Percentiles rank a stretch among this genome's conserved stretches.
Evolutionary conservation across 1,284 basidiomycete species (phyloP).

Genomic region (Puccinia triticina): DNA sequence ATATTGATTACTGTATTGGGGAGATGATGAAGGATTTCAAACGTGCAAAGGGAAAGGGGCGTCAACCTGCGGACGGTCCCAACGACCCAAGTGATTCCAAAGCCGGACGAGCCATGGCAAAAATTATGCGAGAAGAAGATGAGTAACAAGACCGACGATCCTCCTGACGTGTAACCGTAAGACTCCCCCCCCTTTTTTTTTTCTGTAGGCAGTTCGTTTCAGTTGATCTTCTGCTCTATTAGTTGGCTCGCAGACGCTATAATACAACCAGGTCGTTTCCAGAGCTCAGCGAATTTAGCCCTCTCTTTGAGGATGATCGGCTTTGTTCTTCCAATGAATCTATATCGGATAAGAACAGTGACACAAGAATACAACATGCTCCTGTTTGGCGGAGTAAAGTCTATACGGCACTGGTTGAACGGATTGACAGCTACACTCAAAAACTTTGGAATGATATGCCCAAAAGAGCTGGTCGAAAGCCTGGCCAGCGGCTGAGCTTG

Average conservation of each 20-base stretch:
- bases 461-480: constrained; percentile 6
- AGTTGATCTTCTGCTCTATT: neutral
- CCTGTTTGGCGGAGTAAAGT: constrained; percentile 10
- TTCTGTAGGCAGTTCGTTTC: neutral
- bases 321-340: constrained; percentile 31
- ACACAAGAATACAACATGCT: neutral
- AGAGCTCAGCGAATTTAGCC: neutral
- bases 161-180: constrained; percentile 2
- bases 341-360: neutral
- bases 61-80: neutral
- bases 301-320: constrained; percentile 6
- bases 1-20: neutral
- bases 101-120: neutral
- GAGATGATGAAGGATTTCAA: constrained; percentile 24
- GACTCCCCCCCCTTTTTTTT: neutral
- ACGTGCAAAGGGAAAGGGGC: neutral
- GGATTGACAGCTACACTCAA: neutral
- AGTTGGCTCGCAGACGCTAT: constrained; percentile 1
- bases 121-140: neutral
- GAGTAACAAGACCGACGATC: neutral
- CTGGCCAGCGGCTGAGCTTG: neutral
- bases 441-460: neutral
- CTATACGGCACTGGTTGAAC: neutral
- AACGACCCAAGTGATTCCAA: neutral
- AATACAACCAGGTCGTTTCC: neutral